Conservation (phyloP, 2,329 filamentous ascomycete species). For the Fusarium buxicola region DNA sequence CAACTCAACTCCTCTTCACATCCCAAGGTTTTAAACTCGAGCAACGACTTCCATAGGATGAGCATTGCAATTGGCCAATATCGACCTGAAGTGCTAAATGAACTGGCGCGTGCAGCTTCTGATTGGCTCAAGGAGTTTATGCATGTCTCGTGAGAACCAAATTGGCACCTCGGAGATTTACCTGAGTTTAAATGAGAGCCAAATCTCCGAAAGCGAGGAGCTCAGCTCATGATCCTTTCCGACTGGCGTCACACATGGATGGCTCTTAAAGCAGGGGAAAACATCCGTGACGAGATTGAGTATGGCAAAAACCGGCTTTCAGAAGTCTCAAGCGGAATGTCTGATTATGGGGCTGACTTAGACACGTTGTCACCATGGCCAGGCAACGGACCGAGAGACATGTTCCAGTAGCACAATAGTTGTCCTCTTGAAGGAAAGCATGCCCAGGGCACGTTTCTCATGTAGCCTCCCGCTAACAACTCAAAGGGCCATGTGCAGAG, state of each 20-base stretch:
- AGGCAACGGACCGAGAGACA: constrained; percentile 19
- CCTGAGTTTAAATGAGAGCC: constrained; percentile 30
- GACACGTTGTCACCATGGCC: constrained; percentile 13
- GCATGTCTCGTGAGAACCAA: constrained; percentile 32
- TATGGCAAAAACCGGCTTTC: constrained; percentile 7
- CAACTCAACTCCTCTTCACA: neutral
- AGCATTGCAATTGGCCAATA: constrained; percentile 27
- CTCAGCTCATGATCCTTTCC: neutral
- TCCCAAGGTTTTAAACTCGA: constrained; percentile 1
- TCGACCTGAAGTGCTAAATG: constrained; percentile 17
- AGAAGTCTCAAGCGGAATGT: constrained; percentile 19
- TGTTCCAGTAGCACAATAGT: neutral
- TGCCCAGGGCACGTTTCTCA: neutral
- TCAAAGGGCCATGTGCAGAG: neutral
- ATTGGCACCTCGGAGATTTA: constrained; percentile 40
- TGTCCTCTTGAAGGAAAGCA: neutral
- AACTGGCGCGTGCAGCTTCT: constrained; percentile 12
- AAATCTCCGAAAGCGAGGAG: constrained; percentile 43
- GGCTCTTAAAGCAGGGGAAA: constrained; percentile 28
- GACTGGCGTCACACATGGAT: neutral
- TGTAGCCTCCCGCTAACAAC: neutral
- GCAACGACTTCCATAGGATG: constrained; percentile 1
- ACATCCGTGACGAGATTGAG: constrained; percentile 21
- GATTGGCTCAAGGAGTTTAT: constrained; percentile 34
- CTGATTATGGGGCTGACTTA: constrained; percentile 9